A percentile compares a stretch with the other conserved stretches of the same genome.
These are phyloP conservation scores for Jacaranda copaia DNA, from an alignment of 257 asterid genomes.

Conservation along the genomic window DNA sequence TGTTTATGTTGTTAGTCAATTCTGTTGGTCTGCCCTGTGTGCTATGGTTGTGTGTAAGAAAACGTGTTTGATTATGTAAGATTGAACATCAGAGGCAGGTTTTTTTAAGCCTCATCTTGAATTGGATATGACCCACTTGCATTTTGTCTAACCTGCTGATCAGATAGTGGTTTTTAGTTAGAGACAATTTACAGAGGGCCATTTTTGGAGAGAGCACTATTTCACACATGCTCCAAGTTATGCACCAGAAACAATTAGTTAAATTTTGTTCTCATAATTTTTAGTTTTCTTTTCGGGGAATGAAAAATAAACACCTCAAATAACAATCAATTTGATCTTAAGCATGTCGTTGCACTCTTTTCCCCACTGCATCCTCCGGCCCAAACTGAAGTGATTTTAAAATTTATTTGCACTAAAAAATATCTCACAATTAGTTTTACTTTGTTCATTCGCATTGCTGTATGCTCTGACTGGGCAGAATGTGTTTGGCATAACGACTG, in stretches of 20 bases:
- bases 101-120: constrained; percentile 10
- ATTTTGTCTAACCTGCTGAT: constrained; percentile 34
- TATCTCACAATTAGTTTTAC: not conserved
- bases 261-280: constrained; percentile 6
- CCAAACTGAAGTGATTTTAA: not conserved
- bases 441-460: not conserved
- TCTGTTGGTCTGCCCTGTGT: constrained; percentile 22
- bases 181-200: constrained; percentile 45
- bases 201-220: constrained; percentile 43
- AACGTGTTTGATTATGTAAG: not conserved
- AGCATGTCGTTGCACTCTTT: not conserved
- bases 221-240: constrained; percentile 43
- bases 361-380: not conserved
- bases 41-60: not conserved
- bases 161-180: constrained; percentile 46
- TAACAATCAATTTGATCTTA: constrained; percentile 7
- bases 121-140: constrained; percentile 37
- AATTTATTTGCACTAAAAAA: not conserved
- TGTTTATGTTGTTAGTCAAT: constrained; percentile 10
- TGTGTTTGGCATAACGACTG: not conserved
- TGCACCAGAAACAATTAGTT: constrained; percentile 42
- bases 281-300: not conserved
- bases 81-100: constrained; percentile 13
- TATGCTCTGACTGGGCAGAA: not conserved
- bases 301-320: not conserved